Evolutionary conservation across 768 basidiomycete genomes (phyloP).

Genomic region (Lentinula boryana): DNA sequence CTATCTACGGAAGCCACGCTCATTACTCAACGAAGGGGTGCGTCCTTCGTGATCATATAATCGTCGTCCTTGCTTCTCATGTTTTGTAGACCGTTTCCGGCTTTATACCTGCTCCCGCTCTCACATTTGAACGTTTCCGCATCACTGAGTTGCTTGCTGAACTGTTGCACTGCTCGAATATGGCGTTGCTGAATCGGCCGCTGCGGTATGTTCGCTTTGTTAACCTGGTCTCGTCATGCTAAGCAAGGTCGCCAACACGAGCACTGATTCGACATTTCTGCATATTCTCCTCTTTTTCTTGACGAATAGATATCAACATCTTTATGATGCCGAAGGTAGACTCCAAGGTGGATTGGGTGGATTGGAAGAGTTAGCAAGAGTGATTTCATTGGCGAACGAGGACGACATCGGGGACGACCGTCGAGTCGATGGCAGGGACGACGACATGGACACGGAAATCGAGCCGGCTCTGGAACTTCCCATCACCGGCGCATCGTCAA

Average conservation of each 20-base stretch:
- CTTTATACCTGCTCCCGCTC: constrained; percentile 35
- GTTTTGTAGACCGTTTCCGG: neutral
- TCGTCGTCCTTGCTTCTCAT: neutral
- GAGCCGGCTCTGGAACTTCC: constrained; percentile 68
- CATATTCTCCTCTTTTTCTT: neutral
- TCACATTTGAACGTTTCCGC: constrained; percentile 92
- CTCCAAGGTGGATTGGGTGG: constrained; percentile 82
- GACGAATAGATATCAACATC: constrained; percentile 35
- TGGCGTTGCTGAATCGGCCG: constrained; percentile 88
- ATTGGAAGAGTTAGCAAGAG: constrained; percentile 81
- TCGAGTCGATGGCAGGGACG: constrained; percentile 16
- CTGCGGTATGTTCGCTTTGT: constrained; percentile 27
- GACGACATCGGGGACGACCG: constrained; percentile 20
- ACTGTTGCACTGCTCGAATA: constrained; percentile 95
- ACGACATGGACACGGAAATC: constrained; percentile 27
- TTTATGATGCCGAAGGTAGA: constrained; percentile 81
- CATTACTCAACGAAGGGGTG: neutral
- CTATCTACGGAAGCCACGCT: constrained; percentile 62
- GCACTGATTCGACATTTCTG: constrained; percentile 1
- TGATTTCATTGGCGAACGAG: constrained; percentile 50
- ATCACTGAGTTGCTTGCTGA: constrained; percentile 97
- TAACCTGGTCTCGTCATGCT: neutral
- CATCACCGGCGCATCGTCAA: constrained; percentile 44
- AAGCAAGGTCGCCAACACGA: neutral
- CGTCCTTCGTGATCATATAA: neutral